A percentile compares a stretch with the other conserved stretches of the same genome.
These are phyloP conservation scores for Immersiporthe knoxdaviesiana DNA, from an alignment of 2,329 filamentous ascomycete species.

Conservation along the genomic window DNA sequence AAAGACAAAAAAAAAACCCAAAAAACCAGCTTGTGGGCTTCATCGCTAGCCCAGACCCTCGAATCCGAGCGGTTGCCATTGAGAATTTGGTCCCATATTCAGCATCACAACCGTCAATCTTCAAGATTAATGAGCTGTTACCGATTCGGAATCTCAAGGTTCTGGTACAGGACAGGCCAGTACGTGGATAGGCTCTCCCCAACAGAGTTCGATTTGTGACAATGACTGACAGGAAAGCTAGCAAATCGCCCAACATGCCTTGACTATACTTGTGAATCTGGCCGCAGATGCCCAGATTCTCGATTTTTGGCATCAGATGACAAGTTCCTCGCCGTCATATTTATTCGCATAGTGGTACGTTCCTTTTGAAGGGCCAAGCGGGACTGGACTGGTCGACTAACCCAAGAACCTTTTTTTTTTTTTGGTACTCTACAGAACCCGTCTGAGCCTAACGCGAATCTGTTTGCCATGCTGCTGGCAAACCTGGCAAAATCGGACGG, in stretches of 20 bases:
- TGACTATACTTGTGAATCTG: slow-evolving; percentile 88
- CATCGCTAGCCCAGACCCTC: slow-evolving; percentile 87
- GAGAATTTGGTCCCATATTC: slow-evolving; percentile 88
- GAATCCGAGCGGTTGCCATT: slow-evolving; percentile 82
- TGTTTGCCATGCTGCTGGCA: slow-evolving; percentile 88
- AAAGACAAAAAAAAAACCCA: too few relatives aligned
- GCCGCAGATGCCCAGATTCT: slow-evolving; percentile 78
- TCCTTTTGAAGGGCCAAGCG: too few relatives aligned
- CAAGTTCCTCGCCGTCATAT: slow-evolving; percentile 74
- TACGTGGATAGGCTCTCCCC: slow-evolving; percentile 48
- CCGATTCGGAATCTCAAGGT: slow-evolving; percentile 89
- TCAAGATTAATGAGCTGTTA: slow-evolving; percentile 78
- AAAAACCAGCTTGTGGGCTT: slow-evolving; percentile 79
- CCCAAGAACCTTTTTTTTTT: neutral
- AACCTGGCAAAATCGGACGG: slow-evolving; percentile 84
- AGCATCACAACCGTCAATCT: slow-evolving; percentile 72
- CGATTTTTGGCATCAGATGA: slow-evolving; percentile 74
- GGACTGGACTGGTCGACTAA: slow-evolving; percentile 30
- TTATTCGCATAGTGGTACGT: slow-evolving; percentile 75
- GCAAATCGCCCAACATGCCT: slow-evolving; percentile 89
- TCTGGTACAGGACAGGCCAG: slow-evolving; percentile 79
- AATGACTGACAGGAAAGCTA: slow-evolving; percentile 40
- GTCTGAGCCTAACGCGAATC: slow-evolving; percentile 80
- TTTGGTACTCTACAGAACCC: slow-evolving; percentile 46
- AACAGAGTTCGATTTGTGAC: too few relatives aligned